Base-by-base conservation (phyloP, 2,329 filamentous ascomycete species). In the Stenocarpella maydis region DNA sequence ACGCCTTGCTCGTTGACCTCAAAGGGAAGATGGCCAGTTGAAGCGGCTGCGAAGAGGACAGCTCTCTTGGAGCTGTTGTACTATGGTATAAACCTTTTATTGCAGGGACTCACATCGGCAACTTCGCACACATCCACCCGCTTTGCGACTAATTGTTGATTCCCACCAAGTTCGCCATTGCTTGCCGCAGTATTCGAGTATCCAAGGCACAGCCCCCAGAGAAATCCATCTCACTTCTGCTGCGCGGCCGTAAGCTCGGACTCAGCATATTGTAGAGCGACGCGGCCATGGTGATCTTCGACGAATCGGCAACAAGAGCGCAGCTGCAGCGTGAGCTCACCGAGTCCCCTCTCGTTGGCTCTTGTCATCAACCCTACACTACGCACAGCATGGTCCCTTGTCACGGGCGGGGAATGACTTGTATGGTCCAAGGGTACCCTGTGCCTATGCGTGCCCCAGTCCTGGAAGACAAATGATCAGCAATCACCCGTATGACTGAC, bases 361-460 rank as follows among this genome's bases (percentile, higher is more conserved):
- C 52, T 67, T 47, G 39, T 55, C 54, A 67, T 67, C 65, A 58
- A 39, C 52, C 65, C 45, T 67, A 39, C 52, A 52, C 45, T 67
- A 58, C 34, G 53, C 28, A n/a, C 65, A 37, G 37, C 31, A 58
- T 58, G 65, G 43, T 31, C 52, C 65, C 52, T 50, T 47, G 41
- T 47, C 65, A 31, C 52, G 52, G 52, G 49, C 49, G 53, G 52
- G 65, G 52, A 58, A 58, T 50, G 52, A 41, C 52, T 26, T 49
- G 19, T 49, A 67, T 52, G 64, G 52, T 21, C 37, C 64, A 26
- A 58, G 50, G 50, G 31, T 39, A 28, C 52, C 52, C 54, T 67
- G 65, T 26, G 19, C n/a, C n/a, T 49, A 63, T 63, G 43, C 58
- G 43, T 9, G 58, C 58, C 58, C 58, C 58, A 28, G 58, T 61